Evolutionary conservation across 2,329 filamentous ascomycete species (phyloP).

Genomic region (Colletotrichum australisinense): DNA sequence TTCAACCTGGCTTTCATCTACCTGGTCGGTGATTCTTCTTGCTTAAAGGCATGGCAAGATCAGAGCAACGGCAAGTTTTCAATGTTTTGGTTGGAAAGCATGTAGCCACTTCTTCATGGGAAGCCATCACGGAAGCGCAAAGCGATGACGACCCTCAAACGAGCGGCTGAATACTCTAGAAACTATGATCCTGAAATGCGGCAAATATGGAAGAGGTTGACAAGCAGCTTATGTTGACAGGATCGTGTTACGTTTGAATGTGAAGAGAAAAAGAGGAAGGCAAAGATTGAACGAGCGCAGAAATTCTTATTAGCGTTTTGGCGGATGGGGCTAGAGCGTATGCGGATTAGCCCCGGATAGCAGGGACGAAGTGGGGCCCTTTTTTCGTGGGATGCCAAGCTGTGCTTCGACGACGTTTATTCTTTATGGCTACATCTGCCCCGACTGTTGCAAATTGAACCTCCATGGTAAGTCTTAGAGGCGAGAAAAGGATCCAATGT

Average conservation of each 20-base stretch:
- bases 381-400: neutral
- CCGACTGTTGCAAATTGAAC: neutral
- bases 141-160: slow-evolving; percentile 54
- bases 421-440: slow-evolving; percentile 5
- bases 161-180: slow-evolving; percentile 35
- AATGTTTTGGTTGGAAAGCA: neutral
- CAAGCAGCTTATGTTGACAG: slow-evolving; percentile 29
- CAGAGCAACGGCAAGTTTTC: slow-evolving; percentile 4
- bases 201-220: slow-evolving; percentile 27
- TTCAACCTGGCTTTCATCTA: neutral
- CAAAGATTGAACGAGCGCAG: slow-evolving; percentile 8
- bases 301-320: slow-evolving; percentile 22
- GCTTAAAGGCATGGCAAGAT: neutral
- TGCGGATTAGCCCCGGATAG: slow-evolving; percentile 15
- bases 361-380: neutral
- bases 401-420: neutral
- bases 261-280: neutral
- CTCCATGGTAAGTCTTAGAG: neutral
- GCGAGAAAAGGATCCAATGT: neutral
- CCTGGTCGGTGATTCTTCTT: neutral
- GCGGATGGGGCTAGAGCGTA: slow-evolving; percentile 14
- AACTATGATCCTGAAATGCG: slow-evolving; percentile 30
- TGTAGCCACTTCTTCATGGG: slow-evolving; percentile 46
- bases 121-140: slow-evolving; percentile 50
- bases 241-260: slow-evolving; percentile 34